A percentile compares a stretch with the other conserved stretches of the same genome.
phyloP scores from a whole-genome alignment of 768 basidiomycete genomes.

The Kwoniella mangroviensis region DNA sequence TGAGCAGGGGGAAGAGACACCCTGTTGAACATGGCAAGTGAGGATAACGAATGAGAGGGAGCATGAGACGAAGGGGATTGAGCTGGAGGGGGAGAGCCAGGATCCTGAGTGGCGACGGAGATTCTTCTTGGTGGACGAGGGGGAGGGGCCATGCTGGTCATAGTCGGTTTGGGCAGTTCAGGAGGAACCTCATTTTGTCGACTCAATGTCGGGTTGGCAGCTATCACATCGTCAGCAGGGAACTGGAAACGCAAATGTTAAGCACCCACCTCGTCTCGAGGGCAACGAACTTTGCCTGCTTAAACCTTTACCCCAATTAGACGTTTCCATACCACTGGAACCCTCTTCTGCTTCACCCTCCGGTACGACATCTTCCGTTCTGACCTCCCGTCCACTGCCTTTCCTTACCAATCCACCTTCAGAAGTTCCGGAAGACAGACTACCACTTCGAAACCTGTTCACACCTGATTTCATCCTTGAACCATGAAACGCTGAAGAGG shows the following conservation, averaged over 20 bases:
- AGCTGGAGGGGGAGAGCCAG: slow-evolving; percentile 5
- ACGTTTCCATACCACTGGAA: slow-evolving; percentile 15
- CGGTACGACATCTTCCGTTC: slow-evolving; percentile 32
- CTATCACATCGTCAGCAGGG: not conserved
- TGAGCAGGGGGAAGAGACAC: slow-evolving; percentile 3
- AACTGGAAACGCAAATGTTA: not conserved
- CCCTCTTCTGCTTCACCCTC: slow-evolving; percentile 36
- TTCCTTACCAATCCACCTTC: slow-evolving; percentile 31
- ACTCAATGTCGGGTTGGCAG: slow-evolving; percentile 17
- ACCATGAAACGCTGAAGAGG: slow-evolving; percentile 45
- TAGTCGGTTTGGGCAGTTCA: slow-evolving; percentile 12
- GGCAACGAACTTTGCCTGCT: slow-evolving; percentile 51
- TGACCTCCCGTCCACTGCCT: slow-evolving; percentile 37
- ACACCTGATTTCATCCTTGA: slow-evolving; percentile 14
- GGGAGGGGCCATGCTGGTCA: slow-evolving; percentile 34
- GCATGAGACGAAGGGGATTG: slow-evolving; percentile 31
- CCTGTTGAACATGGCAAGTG: slow-evolving; percentile 36
- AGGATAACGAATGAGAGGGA: slow-evolving; percentile 45
- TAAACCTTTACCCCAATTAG: slow-evolving; percentile 38
- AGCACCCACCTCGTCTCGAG: slow-evolving; percentile 39
- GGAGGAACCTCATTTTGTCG: not conserved
- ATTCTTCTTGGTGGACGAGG: slow-evolving; percentile 46
- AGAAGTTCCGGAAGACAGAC: slow-evolving; percentile 31
- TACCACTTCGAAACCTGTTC: slow-evolving; percentile 45
- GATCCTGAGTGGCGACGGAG: slow-evolving; percentile 19